These are phyloP conservation scores for Saccharum officinarum DNA, from an alignment of 176 grass and related monocot genomes.

Conservation along the genomic window DNA sequence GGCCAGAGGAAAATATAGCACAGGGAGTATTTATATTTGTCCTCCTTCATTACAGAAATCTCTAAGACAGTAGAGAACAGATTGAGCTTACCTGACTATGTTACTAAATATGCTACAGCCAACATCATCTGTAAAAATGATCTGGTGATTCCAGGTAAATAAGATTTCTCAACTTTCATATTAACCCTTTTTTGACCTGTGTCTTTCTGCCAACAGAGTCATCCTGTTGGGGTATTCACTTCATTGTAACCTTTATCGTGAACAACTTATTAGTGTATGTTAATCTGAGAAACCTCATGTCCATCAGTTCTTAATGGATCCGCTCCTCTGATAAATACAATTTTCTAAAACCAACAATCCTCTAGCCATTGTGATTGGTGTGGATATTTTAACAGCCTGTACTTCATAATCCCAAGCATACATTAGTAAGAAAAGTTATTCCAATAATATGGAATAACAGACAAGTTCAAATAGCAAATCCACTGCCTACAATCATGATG, in stretches of 20 bases:
- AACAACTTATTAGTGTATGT: not conserved
- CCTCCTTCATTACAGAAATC: not conserved
- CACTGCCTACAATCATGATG: not conserved
- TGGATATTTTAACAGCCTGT: not conserved
- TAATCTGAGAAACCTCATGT: not conserved
- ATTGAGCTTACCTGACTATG: not conserved
- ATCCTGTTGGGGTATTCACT: no score
- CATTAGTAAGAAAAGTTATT: not conserved
- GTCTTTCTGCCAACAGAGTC: not conserved
- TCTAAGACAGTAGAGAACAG: not conserved
- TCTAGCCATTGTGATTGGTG: not conserved
- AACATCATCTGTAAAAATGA: not conserved
- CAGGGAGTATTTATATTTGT: conserved; percentile 2
- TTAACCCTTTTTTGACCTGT: not conserved
- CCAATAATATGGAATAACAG: not conserved
- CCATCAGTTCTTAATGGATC: not conserved
- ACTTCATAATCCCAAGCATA: not conserved
- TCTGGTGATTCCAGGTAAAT: not conserved
- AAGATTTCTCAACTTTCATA: not conserved
- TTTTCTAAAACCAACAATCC: not conserved
- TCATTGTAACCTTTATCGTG: not conserved
- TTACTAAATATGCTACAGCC: not conserved
- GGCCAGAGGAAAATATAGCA: not conserved
- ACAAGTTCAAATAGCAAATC: not conserved
- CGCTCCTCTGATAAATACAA: not conserved